Base-by-base conservation (phyloP, 208 protist species). In the Trypanosoma melophagium region DNA sequence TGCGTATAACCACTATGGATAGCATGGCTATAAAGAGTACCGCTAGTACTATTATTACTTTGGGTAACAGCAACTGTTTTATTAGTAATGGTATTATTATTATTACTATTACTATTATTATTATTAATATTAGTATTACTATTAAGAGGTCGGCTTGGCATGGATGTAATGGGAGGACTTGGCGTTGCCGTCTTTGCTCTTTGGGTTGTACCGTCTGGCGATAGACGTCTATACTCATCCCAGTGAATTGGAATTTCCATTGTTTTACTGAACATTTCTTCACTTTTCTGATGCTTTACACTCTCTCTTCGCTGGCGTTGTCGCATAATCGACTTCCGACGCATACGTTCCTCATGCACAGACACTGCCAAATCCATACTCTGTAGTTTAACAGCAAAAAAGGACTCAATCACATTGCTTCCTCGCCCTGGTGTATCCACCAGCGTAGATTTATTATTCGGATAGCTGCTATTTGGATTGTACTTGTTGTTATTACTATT, bases 221-320 rank as follows among this genome's bases (percentile, higher is more conserved):
- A 47, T 1, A 58, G 10, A 12, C 68, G 68, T 14, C 28, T 51
- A 55, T 60, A 74, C 53, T 74, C 68, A 2, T 28, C 24, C 68
- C 68, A 74, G 52, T 74, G 60, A 66, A 74, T 67, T 25, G 59
- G 59, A 28, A 74, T 31, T 28, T 74, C 68, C 59, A 54, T 67
- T 31, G 68, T 74, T 21, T 44, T 41, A 9, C 19, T 49, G 38
- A 74, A 62, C 14, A 24, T 47, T 47, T 12, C 1, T 47, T 47
- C 42, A 10, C 1, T 47, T 47, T 14, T 14, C 3, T 47, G 9
- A 47, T 47, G 2, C 2, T 47, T 2, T 10, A 47, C 16, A n/a
- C 12, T n/a, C 2, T 28, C 47, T 10, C n/a, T 54, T 52, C 44
- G 42, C 28, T 1, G 10, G 1, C 16, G 17, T 5, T 19, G 45